phyloP scores from a whole-genome alignment of 768 basidiomycete genomes.

The Rhizopogon roseolus region DNA sequence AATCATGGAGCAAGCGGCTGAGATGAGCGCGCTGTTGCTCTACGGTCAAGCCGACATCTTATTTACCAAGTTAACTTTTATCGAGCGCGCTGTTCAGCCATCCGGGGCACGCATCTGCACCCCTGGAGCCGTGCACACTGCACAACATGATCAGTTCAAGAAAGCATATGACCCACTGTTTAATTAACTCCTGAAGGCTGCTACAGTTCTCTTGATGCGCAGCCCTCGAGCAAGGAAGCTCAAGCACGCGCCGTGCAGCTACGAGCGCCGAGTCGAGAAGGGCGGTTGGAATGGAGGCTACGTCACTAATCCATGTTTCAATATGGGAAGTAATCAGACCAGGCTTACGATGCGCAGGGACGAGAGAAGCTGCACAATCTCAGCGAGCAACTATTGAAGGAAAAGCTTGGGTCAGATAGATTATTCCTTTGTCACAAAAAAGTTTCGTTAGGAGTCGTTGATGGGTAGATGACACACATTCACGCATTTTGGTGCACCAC shows the following conservation, averaged over 20 bases:
- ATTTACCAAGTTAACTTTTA: constrained; percentile 28
- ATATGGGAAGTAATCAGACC: constrained; percentile 14
- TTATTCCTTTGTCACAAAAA: constrained; percentile 18
- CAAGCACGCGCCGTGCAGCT: constrained; percentile 27
- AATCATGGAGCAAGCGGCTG: constrained; percentile 26
- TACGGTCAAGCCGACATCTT: constrained; percentile 37
- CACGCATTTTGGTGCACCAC: background rate
- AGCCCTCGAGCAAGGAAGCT: constrained; percentile 19
- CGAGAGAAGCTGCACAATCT: constrained; percentile 26
- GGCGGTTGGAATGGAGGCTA: constrained; percentile 21
- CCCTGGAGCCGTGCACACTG: constrained; percentile 22
- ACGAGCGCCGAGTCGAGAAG: constrained; percentile 21
- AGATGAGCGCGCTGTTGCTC: constrained; percentile 26
- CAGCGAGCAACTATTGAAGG: constrained; percentile 23
- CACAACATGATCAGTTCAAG: constrained; percentile 22
- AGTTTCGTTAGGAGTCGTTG: background rate
- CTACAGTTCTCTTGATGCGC: constrained; percentile 22
- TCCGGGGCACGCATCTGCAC: constrained; percentile 16
- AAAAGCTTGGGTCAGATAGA: constrained; percentile 17
- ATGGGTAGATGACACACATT: background rate
- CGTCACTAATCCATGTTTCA: constrained; percentile 19
- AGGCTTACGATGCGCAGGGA: constrained; percentile 19
- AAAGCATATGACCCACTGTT: constrained; percentile 19
- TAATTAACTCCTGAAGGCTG: constrained; percentile 15
- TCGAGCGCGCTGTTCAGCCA: constrained; percentile 18